Evolutionary conservation across 169 alveolate species (phyloP), one percentile per base, ranked within the genome.

Genomic region (Plasmodium billcollinsi): DNA sequence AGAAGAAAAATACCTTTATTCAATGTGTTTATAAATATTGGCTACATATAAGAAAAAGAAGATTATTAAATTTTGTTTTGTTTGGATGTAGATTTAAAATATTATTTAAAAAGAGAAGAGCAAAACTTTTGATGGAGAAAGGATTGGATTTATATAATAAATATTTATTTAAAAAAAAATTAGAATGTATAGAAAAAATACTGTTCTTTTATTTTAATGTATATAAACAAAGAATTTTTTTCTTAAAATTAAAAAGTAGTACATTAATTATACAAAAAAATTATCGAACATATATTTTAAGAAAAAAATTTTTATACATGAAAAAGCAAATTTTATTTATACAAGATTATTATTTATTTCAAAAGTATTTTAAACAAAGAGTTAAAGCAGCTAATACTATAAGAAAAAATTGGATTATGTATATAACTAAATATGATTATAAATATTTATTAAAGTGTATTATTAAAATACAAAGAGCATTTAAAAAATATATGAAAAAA

Each of bases 1-100:
- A 83, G 56, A 83, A 62, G 71, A 88, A 70, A 88, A 76, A 74
- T 88, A 90, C 54, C 54, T 88, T 52, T 54, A 67, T 75, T 61
- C 88, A 90, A 56, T 86, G 85, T 86, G 91, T 78, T 67, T 89
- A 45, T 88, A 92, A 69, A 65, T 92, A 71, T 54, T 86, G 91
- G 88, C 50, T 71, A 54, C 61, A 62, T 74, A 92, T 33, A 65
- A 78, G 80, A 67, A 88, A 83, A 70, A 45, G 69, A 58, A 58
- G 62, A 39, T 26, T 83, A 1, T 58, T 83, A 62, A 61, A 70
- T 39, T 83, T 83, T 83, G 86, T 83, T 50, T 49, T 83, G 26
- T 83, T 20, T n/a, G 91, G 91, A 69, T 83, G 91, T n/a, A 54
- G 91, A 62, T 39, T 83, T 54, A 83, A 83, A 70, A 70, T 83